Evolutionary conservation across 345 rosid genomes (phyloP).

Genomic region (Luvunga scandens): DNA sequence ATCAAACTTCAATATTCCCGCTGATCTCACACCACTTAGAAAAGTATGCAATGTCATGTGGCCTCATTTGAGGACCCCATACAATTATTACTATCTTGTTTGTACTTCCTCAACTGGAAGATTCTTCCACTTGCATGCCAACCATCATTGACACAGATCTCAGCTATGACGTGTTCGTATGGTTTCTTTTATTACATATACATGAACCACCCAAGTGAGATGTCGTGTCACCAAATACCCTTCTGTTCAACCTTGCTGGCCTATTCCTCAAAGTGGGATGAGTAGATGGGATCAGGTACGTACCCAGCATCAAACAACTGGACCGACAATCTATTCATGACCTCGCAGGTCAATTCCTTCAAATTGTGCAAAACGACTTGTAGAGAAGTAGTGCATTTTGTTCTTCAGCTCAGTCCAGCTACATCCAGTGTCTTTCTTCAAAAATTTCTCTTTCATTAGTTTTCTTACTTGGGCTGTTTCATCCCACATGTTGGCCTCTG

Average conservation of each 20-base stretch:
- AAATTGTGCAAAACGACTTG: constrained; percentile 15
- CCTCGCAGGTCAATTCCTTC: constrained; percentile 19
- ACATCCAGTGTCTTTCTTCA: constrained; percentile 32
- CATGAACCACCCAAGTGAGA: not conserved
- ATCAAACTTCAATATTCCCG: not conserved
- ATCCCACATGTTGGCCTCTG: constrained; percentile 37
- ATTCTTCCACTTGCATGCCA: constrained; percentile 5
- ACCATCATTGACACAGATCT: not conserved
- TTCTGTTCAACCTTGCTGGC: not conserved
- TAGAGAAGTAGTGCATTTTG: constrained; percentile 23
- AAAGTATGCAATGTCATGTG: not conserved
- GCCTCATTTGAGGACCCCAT: not conserved
- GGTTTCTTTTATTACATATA: not conserved
- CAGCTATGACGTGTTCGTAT: not conserved
- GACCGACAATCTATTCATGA: constrained; percentile 14
- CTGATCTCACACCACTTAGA: not conserved
- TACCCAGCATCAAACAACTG: constrained; percentile 29
- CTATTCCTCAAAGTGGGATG: constrained; percentile 16
- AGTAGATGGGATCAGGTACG: constrained; percentile 21
- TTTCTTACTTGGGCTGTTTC: constrained; percentile 29
- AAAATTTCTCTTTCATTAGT: constrained; percentile 25
- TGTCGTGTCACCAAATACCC: not conserved
- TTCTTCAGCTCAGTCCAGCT: constrained; percentile 30
- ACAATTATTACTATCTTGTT: not conserved
- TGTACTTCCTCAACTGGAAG: not conserved